A percentile compares a stretch with the other conserved stretches of the same genome.
Conservation (phyloP, 768 basidiomycete genomes). For the Russula olivacea region DNA sequence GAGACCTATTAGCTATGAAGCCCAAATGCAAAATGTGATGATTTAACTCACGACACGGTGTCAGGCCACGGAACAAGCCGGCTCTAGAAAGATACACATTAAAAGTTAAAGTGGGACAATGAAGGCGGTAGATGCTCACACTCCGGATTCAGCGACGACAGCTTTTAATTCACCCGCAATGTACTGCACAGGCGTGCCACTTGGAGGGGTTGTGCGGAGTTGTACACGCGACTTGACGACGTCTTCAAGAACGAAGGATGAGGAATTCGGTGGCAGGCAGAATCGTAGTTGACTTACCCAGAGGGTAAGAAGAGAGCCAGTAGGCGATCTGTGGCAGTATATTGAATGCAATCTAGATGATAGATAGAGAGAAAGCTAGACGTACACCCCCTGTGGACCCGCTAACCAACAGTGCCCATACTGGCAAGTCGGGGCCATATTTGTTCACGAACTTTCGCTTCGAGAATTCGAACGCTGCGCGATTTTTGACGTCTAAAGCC, state of each 20-base stretch:
- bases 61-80: conserved; percentile 68
- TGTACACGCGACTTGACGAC: conserved; percentile 91
- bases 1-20: not conserved
- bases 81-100: conserved; percentile 34
- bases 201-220: conserved; percentile 66
- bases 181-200: conserved; percentile 67
- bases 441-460: conserved; percentile 65
- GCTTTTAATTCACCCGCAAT: conserved; percentile 63
- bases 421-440: conserved; percentile 66
- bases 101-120: conserved; percentile 3
- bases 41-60: conserved; percentile 61
- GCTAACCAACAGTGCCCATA: conserved; percentile 80
- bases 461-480: conserved; percentile 77
- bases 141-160: conserved; percentile 65
- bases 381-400: conserved; percentile 79
- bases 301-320: conserved; percentile 90
- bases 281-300: conserved; percentile 42
- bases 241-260: conserved; percentile 40
- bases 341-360: not conserved
- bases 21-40: not conserved
- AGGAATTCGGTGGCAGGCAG: not conserved
- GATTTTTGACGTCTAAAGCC: not conserved
- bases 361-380: conserved; percentile 18
- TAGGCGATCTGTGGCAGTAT: conserved; percentile 57
- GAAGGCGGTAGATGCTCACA: conserved; percentile 41